Conservation (phyloP, 208 protist genomes). For the Porcisia deanei region DNA sequence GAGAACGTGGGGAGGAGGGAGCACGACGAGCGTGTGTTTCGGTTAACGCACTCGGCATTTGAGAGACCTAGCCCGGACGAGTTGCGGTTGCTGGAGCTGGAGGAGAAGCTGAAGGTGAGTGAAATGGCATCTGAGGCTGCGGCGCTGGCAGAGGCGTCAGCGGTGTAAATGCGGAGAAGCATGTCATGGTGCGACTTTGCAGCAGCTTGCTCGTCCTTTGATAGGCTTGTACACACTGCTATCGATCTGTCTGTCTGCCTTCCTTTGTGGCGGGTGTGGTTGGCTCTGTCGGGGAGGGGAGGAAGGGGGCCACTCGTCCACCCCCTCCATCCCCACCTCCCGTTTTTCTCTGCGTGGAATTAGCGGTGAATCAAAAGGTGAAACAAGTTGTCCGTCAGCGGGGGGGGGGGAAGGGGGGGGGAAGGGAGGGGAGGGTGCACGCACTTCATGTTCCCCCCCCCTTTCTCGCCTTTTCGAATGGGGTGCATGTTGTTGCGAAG, state of each 20-base stretch:
- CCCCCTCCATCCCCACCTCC: no score
- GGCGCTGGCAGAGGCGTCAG: neutral
- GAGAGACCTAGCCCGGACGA: constrained; percentile 31
- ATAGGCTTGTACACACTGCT: neutral
- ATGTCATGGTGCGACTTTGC: neutral
- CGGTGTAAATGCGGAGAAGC: neutral
- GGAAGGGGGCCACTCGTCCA: no score
- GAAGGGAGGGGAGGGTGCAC: no score
- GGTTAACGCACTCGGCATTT: constrained; percentile 46
- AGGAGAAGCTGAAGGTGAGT: constrained; percentile 9
- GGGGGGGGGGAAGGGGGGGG: no score
- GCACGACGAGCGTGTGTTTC: constrained; percentile 38
- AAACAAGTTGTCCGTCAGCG: no score
- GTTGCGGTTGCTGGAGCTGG: constrained; percentile 36
- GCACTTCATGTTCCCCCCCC: no score
- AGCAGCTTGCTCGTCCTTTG: neutral
- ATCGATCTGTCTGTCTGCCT: neutral
- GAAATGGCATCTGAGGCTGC: neutral
- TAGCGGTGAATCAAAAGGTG: no score
- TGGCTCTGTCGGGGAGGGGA: no score
- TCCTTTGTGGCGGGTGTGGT: no score
- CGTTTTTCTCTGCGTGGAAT: no score
- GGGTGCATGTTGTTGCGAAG: no score
- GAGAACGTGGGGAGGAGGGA: constrained; percentile 34
- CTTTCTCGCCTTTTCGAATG: no score